These are phyloP conservation scores for Solanum gandarillasii DNA, from an alignment of 257 asterid species.

Conservation along the genomic window DNA sequence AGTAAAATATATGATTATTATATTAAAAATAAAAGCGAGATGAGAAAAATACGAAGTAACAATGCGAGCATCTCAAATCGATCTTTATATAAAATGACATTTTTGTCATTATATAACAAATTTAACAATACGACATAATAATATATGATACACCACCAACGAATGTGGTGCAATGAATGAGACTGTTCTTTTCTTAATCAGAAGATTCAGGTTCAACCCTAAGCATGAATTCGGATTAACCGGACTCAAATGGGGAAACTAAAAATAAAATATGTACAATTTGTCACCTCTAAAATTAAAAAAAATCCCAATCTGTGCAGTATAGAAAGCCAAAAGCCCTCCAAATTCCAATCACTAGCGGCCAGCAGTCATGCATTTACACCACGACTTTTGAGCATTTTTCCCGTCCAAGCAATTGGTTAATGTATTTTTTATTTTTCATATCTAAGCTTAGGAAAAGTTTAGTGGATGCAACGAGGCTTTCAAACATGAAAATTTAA, in stretches of 20 bases:
- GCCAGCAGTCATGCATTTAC: neutral
- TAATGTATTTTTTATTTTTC: neutral
- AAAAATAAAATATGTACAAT: too few relatives aligned
- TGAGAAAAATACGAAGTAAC: too few relatives aligned
- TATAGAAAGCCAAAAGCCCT: neutral
- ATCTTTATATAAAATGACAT: too few relatives aligned
- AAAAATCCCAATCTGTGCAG: neutral
- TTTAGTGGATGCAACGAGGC: neutral
- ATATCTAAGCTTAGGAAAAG: neutral
- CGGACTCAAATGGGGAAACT: neutral
- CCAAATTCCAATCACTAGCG: neutral
- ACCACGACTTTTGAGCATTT: neutral
- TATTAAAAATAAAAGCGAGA: too few relatives aligned
- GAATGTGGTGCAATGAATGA: neutral
- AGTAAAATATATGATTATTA: too few relatives aligned
- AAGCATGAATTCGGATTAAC: too few relatives aligned
- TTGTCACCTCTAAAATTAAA: neutral
- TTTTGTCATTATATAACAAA: neutral
- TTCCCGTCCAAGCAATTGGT: neutral
- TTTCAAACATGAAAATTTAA: neutral
- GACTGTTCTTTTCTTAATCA: too few relatives aligned
- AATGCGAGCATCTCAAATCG: neutral
- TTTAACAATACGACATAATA: too few relatives aligned
- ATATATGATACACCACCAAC: neutral
- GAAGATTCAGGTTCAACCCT: rapidly evolving